Percentiles rank a stretch among this genome's conserved stretches.
Conservation (phyloP, 139 green algal genomes). For the Chlorella vulgaris region DNA sequence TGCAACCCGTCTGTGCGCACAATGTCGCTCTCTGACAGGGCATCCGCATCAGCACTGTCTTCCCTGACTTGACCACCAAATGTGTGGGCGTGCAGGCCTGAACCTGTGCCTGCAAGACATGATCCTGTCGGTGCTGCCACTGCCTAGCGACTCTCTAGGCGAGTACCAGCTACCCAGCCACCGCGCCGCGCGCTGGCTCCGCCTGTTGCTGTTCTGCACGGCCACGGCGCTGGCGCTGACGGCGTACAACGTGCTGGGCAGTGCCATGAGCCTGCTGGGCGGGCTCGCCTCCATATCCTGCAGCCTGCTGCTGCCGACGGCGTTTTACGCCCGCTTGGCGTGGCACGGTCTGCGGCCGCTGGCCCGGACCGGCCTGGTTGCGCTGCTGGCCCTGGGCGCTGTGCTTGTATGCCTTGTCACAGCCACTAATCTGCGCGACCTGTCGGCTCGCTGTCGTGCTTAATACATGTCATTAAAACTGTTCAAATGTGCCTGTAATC, state of each 20-base stretch:
- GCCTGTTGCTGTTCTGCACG: conserved; percentile 5
- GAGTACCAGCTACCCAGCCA: neutral
- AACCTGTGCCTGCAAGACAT: neutral
- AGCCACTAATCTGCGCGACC: conserved; percentile 33
- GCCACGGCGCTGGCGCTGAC: neutral
- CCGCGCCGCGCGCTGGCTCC: neutral
- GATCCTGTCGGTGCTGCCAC: neutral
- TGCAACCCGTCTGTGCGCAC: no score
- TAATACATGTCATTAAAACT: neutral
- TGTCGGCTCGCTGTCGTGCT: neutral
- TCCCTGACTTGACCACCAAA: neutral
- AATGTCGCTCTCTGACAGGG: no score
- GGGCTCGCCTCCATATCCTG: conserved; percentile 51
- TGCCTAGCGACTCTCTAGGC: neutral
- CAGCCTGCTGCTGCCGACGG: conserved; percentile 53
- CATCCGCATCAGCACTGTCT: neutral
- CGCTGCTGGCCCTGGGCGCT: conserved; percentile 33
- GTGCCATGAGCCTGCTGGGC: conserved; percentile 40
- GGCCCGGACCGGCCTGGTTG: neutral
- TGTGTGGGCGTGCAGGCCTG: neutral
- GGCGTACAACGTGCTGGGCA: neutral
- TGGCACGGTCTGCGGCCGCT: conserved; percentile 7
- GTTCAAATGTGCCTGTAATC: neutral
- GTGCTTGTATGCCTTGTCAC: conserved; percentile 42
- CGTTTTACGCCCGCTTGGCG: conserved; percentile 47